Conservation (phyloP, 1,139 yeast species). For the Lodderomyces beijingensis region DNA sequence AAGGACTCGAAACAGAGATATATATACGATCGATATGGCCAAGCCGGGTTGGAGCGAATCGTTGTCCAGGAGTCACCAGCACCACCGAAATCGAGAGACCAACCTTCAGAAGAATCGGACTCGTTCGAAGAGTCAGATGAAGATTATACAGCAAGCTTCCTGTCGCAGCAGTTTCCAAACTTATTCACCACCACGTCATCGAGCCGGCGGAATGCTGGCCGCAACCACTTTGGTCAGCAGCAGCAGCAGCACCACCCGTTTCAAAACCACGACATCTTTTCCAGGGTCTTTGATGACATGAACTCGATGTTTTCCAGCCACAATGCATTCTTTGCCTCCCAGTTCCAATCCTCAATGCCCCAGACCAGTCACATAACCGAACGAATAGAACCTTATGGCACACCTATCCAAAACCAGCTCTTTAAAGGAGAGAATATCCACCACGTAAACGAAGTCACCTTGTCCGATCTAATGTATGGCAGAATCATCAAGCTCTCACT, state of each 20-base stretch:
- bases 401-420: constrained; percentile 11
- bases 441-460: constrained; percentile 35
- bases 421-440: constrained; percentile 36
- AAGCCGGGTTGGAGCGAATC: constrained; percentile 35
- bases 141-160: background rate
- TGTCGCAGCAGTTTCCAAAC: background rate
- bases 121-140: background rate
- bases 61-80: constrained; percentile 10
- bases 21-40: constrained; percentile 38
- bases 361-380: constrained; percentile 1
- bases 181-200: background rate
- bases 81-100: constrained; percentile 2
- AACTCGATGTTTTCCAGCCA: constrained; percentile 25
- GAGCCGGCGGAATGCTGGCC: background rate
- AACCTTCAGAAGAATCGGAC: background rate
- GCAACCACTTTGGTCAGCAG: constrained; percentile 5
- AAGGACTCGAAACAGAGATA: constrained; percentile 27
- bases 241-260: constrained; percentile 4
- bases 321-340: constrained; percentile 11
- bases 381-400: constrained; percentile 22
- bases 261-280: constrained; percentile 27
- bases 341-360: background rate
- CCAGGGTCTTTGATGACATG: constrained; percentile 38
- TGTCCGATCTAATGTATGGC: constrained; percentile 37
- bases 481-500: constrained; percentile 37